phyloP scores from a whole-genome alignment of 257 asterid genomes.

The Verbascum thapsus region DNA sequence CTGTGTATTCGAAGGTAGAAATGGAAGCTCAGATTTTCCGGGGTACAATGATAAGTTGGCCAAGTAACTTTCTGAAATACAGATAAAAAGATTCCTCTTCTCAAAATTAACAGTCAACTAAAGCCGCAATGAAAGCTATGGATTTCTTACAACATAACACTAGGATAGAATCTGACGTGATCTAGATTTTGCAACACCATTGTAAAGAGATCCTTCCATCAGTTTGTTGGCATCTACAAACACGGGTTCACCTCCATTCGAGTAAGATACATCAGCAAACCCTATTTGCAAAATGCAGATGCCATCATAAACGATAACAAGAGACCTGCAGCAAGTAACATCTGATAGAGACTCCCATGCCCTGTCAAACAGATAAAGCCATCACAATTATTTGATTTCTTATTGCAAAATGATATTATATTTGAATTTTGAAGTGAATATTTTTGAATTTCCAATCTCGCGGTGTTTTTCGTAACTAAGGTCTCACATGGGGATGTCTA shows the following conservation, averaged over 20 bases:
- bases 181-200: conserved; percentile 61
- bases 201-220: conserved; percentile 76
- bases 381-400: conserved; percentile 14
- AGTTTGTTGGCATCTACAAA: conserved; percentile 58
- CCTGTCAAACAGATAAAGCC: conserved; percentile 50
- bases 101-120: conserved; percentile 20
- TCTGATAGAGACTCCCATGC: conserved; percentile 85
- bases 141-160: conserved; percentile 27
- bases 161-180: conserved; percentile 63
- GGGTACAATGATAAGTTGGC: conserved; percentile 96
- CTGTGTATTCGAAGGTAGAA: conserved; percentile 92
- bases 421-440: conserved; percentile 7
- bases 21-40: conserved; percentile 87
- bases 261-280: conserved; percentile 51
- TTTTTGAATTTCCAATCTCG: conserved; percentile 19
- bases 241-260: conserved; percentile 47
- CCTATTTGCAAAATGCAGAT: conserved; percentile 82
- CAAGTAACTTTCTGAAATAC: conserved; percentile 81
- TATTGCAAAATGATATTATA: neutral
- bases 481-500: too few species aligned
- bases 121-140: conserved; percentile 11
- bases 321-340: conserved; percentile 84
- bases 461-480: too few species aligned
- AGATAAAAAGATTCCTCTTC: conserved; percentile 27
- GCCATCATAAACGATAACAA: conserved; percentile 71